Evolutionary conservation across 345 rosid species (phyloP).

Genomic region (Limnanthes douglasii): DNA sequence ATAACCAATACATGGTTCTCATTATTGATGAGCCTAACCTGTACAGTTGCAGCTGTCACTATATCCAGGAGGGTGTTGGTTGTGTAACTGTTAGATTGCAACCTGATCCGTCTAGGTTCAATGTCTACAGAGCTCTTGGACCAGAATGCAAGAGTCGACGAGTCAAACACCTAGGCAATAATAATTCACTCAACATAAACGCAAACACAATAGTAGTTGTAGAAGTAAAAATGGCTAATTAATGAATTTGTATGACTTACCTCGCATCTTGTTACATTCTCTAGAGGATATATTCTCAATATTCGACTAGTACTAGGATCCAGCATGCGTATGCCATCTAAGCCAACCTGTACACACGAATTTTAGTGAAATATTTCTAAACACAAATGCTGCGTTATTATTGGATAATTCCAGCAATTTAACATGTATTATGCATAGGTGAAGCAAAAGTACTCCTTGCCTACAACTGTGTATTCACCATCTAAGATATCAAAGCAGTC

Average conservation of each 20-base stretch:
- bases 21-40: constrained; percentile 33
- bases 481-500: no score
- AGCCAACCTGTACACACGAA: constrained; percentile 55
- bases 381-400: no score
- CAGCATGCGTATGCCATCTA: constrained; percentile 97
- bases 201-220: constrained; percentile 1
- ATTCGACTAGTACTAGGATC: constrained; percentile 79
- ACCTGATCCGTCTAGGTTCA: constrained; percentile 83
- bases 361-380: no score
- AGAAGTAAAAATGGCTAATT: neutral
- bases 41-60: constrained; percentile 96
- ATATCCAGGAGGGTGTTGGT: constrained; percentile 77
- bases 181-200: neutral
- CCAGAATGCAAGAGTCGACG: constrained; percentile 92
- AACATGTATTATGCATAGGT: no score
- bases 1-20: neutral
- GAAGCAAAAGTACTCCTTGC: no score
- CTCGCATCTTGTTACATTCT: constrained; percentile 87
- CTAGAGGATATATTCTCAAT: constrained; percentile 89
- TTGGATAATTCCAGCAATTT: no score
- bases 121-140: constrained; percentile 89
- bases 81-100: constrained; percentile 91
- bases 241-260: constrained; percentile 22
- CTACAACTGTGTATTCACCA: no score
- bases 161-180: constrained; percentile 43